Conservation (phyloP, 805 yeast species). For the Yarrowia divulgata region DNA sequence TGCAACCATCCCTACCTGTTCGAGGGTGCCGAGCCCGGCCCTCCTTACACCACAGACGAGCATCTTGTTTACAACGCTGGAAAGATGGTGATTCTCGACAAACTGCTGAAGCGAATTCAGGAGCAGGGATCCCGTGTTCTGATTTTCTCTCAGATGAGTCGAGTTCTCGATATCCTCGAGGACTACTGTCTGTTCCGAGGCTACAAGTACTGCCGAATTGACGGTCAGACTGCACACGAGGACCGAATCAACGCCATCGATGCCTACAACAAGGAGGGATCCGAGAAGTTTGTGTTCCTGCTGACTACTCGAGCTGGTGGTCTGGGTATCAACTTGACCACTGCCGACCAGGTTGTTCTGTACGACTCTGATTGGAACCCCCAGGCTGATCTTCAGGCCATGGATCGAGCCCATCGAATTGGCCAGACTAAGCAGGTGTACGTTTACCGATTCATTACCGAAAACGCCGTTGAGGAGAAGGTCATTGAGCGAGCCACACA, state of each 20-base stretch:
- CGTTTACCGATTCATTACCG: slow-evolving; percentile 91
- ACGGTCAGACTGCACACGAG: slow-evolving; percentile 92
- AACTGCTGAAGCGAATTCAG: slow-evolving; percentile 73
- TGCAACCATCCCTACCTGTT: slow-evolving; percentile 97
- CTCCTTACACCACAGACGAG: slow-evolving; percentile 95
- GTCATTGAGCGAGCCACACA: slow-evolving; percentile 96
- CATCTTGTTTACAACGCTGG: slow-evolving; percentile 88
- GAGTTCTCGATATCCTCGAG: slow-evolving; percentile 86
- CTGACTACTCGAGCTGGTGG: slow-evolving; percentile 98
- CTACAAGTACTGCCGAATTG: slow-evolving; percentile 88
- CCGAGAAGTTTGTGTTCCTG: slow-evolving; percentile 81
- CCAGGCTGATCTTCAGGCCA: slow-evolving; percentile 95
- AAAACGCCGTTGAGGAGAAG: slow-evolving; percentile 95
- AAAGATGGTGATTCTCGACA: slow-evolving; percentile 88
- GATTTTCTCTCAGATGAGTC: slow-evolving; percentile 92
- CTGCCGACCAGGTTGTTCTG: slow-evolving; percentile 87
- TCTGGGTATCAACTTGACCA: slow-evolving; percentile 87
- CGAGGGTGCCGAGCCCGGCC: slow-evolving; percentile 99
- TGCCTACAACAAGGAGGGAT: slow-evolving; percentile 81
- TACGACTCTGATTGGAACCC: slow-evolving; percentile 98
- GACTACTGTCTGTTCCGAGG: slow-evolving; percentile 88
- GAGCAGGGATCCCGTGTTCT: slow-evolving; percentile 86
- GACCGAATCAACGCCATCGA: slow-evolving; percentile 93
- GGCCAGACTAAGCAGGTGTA: slow-evolving; percentile 96
- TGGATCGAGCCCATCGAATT: slow-evolving; percentile 97